Evolutionary conservation across 2,329 filamentous ascomycete species (phyloP).

Genomic region (Orbilia quercus): DNA sequence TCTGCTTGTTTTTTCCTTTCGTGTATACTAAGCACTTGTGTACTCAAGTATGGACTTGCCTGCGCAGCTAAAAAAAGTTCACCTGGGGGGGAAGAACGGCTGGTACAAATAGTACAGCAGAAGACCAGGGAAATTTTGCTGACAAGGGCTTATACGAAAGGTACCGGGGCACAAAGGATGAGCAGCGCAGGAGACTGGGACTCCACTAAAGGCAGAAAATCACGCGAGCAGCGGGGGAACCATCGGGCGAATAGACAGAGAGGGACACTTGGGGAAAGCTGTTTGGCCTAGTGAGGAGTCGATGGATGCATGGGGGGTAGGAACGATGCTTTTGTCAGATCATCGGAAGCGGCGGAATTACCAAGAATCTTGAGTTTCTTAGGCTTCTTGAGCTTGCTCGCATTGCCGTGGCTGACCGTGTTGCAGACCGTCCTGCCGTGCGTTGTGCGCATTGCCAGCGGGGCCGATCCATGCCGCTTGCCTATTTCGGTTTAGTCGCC

Average conservation of each 20-base stretch:
- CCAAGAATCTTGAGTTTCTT: constrained; percentile 49
- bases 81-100: constrained; percentile 11
- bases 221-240: constrained; percentile 50
- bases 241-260: constrained; percentile 27
- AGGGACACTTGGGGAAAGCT: background rate
- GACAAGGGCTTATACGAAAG: constrained; percentile 23
- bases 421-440: constrained; percentile 4
- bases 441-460: constrained; percentile 15
- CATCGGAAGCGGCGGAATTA: constrained; percentile 49
- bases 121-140: constrained; percentile 26
- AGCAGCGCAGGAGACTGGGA: background rate
- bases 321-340: constrained; percentile 32
- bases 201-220: constrained; percentile 43
- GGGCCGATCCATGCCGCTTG: constrained; percentile 25
- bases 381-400: constrained; percentile 19
- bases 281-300: constrained; percentile 30
- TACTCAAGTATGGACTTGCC: too few relatives aligned
- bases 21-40: too few relatives aligned
- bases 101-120: constrained; percentile 22
- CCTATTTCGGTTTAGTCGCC: constrained; percentile 22
- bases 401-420: background rate
- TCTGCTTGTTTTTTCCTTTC: constrained; percentile 15
- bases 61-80: constrained; percentile 1
- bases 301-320: constrained; percentile 25
- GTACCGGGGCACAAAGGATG: constrained; percentile 25